Base-by-base conservation (phyloP, 208 protist species). In the Leishmania tropica region DNA sequence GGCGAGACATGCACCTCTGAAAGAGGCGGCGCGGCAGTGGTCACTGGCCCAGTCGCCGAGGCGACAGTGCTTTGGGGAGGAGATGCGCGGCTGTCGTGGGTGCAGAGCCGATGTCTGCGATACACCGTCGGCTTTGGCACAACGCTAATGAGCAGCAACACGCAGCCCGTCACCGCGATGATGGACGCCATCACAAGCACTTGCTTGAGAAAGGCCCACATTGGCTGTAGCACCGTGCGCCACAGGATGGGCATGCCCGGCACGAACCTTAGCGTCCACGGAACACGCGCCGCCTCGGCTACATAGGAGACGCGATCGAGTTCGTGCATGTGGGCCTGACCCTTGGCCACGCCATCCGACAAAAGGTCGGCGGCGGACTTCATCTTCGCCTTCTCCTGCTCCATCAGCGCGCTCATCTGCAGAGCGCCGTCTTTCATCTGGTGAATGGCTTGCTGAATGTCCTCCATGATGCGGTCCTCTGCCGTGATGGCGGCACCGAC, bases 151-250 rank as follows among this genome's bases (percentile, higher is more conserved):
- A 95, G 70, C 35, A 92, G n/a, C 62, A 95, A 24, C 42, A 86
- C 60, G 11, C 71, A 77, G 6, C 67, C 68, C 4, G 89, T 90
- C 6, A 89, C 78, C 10, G 81, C 84, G 17, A 95, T 21, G 37
- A 95, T 87, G n/a, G 62, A 58, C 53, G 47, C 80, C 53, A 93
- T 75, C 53, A 92, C 70, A 19, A 95, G 42, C 37, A 81, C 87
- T 53, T 95, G 92, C 79, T 87, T 85, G 24, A 93, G 28, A 21
- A 91, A 53, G n/a, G 72, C 88, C 92, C 92, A 95, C 40, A 95
- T 65, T 3, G 92, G 92, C 47, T 86, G 53, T 48, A 95, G 51
- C 28, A 95, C 64, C 6, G 81, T 81, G 54, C 87, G 58, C 92
- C 92, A 95, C 37, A 93, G 48, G 31, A 94, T n/a, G 2, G 75